These are phyloP conservation scores for Melastoma malabathricum DNA, from an alignment of 345 rosid species.

Conservation along the genomic window DNA sequence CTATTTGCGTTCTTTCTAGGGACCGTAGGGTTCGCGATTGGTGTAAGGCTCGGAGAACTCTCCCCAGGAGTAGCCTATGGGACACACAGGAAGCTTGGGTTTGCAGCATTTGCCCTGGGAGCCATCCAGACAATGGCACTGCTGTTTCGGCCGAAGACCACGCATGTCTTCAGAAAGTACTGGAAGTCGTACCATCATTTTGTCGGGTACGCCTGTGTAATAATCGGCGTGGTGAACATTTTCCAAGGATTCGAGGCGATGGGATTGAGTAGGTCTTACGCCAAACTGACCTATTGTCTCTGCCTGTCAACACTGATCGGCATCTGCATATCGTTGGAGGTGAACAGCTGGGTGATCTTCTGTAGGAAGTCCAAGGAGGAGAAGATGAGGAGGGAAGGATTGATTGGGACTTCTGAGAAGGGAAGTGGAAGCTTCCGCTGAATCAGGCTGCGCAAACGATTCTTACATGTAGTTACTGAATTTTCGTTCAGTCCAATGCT, in stretches of 20 bases:
- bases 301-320: slow-evolving; percentile 65
- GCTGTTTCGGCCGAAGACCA: slow-evolving; percentile 72
- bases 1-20: slow-evolving; percentile 48
- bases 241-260: slow-evolving; percentile 89
- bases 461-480: not conserved
- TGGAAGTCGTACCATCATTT: slow-evolving; percentile 98
- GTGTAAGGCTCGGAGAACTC: slow-evolving; percentile 51
- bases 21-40: slow-evolving; percentile 56
- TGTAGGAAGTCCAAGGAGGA: slow-evolving; percentile 91
- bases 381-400: slow-evolving; percentile 73
- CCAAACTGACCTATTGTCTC: slow-evolving; percentile 59
- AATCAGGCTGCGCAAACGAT: not conserved
- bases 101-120: slow-evolving; percentile 46
- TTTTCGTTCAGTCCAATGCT: no score
- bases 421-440: slow-evolving; percentile 19
- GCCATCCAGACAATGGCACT: slow-evolving; percentile 68
- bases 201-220: slow-evolving; percentile 84
- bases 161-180: slow-evolving; percentile 72
- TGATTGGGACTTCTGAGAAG: slow-evolving; percentile 35
- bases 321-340: slow-evolving; percentile 74
- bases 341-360: slow-evolving; percentile 87
- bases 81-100: slow-evolving; percentile 68
- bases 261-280: slow-evolving; percentile 60
- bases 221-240: slow-evolving; percentile 88
- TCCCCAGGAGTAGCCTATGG: slow-evolving; percentile 65